Base-by-base conservation (phyloP, 1,139 yeast species). In the Magnusiomyces fungicola region DNA sequence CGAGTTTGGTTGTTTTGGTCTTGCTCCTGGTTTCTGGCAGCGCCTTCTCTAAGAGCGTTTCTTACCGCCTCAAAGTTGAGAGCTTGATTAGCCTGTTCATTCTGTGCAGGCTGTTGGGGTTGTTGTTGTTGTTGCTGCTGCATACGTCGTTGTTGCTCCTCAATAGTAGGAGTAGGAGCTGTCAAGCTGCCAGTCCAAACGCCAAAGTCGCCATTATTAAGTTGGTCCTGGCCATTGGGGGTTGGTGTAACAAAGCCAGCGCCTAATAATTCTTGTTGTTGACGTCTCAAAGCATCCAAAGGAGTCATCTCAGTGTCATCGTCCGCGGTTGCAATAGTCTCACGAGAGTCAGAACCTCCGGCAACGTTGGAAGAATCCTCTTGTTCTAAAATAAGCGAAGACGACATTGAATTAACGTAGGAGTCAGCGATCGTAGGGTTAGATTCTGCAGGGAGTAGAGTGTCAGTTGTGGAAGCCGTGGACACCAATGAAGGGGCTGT, bases 251-350 rank as follows among this genome's bases (percentile, higher is more conserved):
- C n/a, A n/a, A n/a, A n/a, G n/a, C n/a, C n/a, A n/a, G n/a, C n/a
- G n/a, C n/a, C n/a, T n/a, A 34, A 34, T 18, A 16, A 21, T 16
- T 34, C 16, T 7, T 34, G 38, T 10, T 29, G 14, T 10, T 14
- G 12, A 10, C 10, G 10, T 29, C 10, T 10, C 14, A 29, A 29
- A 29, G 10, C 14, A 14, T 29, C 14, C 33, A 29, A 37, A 37
- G 12, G 16, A 22, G 44, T 29, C 12, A 43, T 38, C 22, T 46
- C 34, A 22, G 44, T 46, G 19, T 46, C 40, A 10, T 42, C 27
- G 29, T 45, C 46, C 3, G 49, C 43, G n/a, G 30, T 16, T 18
- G 46, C 45, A n/a, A n/a, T n/a, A n/a, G n/a, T n/a, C n/a, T n/a
- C n/a, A n/a, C n/a, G n/a, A n/a, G n/a, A n/a, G n/a, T n/a, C n/a